These are phyloP conservation scores for Salix brachista DNA, from an alignment of 345 rosid species.

Conservation along the genomic window DNA sequence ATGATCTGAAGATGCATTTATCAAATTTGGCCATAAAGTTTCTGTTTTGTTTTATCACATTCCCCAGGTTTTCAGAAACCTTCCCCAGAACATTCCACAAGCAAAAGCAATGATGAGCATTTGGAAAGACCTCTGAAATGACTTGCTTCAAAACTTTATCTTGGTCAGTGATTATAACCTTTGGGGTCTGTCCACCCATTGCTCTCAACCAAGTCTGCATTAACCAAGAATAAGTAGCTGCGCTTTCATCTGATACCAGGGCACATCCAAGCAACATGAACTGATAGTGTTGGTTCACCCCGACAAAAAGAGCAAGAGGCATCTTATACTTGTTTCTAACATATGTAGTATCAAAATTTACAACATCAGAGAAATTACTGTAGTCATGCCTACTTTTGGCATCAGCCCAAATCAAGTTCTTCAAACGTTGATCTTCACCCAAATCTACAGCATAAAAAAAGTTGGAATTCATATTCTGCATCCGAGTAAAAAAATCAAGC, in stretches of 20 bases:
- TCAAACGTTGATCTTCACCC: slow-evolving; percentile 56
- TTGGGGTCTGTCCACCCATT: slow-evolving; percentile 61
- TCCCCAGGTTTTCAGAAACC: slow-evolving; percentile 51
- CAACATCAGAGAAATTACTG: slow-evolving; percentile 54
- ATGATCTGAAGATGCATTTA: slow-evolving; percentile 61
- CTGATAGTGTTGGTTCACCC: slow-evolving; percentile 69
- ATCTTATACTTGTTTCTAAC: slow-evolving; percentile 59
- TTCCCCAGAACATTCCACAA: slow-evolving; percentile 59
- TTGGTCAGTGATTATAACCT: slow-evolving; percentile 52
- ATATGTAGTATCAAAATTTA: slow-evolving; percentile 52
- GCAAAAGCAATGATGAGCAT: slow-evolving; percentile 46
- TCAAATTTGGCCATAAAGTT: slow-evolving; percentile 54
- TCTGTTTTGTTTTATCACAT: slow-evolving; percentile 48
- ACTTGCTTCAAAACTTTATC: slow-evolving; percentile 40
- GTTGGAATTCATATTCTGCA: slow-evolving; percentile 52
- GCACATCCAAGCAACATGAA: slow-evolving; percentile 64
- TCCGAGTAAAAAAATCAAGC: slow-evolving; percentile 46
- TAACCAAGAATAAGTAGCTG: slow-evolving; percentile 54
- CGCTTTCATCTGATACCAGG: slow-evolving; percentile 53
- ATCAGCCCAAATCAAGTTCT: slow-evolving; percentile 60
- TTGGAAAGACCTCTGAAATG: slow-evolving; percentile 46
- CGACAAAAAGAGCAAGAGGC: slow-evolving; percentile 59
- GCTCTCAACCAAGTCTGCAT: slow-evolving; percentile 65
- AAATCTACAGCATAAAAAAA: slow-evolving; percentile 61
- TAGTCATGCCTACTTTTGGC: slow-evolving; percentile 65